Base-by-base conservation (phyloP, 257 asterid species). In the Lithospermum erythrorhizon region DNA sequence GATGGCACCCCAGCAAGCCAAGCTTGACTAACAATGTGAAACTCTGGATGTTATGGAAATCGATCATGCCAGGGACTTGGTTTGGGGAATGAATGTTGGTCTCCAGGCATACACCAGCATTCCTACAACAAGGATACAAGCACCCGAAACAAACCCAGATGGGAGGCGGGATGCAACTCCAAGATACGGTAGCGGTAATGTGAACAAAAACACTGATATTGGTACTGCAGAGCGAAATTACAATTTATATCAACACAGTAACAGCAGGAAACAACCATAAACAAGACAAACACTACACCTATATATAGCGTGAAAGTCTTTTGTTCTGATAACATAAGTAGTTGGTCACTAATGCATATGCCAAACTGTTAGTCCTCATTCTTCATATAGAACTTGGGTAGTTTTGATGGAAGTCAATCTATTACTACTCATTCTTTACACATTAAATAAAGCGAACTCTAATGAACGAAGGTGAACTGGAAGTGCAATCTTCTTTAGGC, bases 81-180 rank as follows among this genome's bases (percentile, higher is more conserved):
- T 75, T 27, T 85, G 68, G 57, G 70, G 73, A 64, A 57, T 75
- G 13, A 58, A 70, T 21, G 86, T 60, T 20, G 91, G 90, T 62
- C 73, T 82, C 97, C 95, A 84, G 20, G 75, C 63, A 69, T 91
- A 91, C 48, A 82, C 57, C 23, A 88, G 63, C 71, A 91, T 65
- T 3, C 98, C 98, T n/a, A 72, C 58, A 21, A 78, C 75, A 32
- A 88, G 95, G 62, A 87, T 60, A 49, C 76, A 48, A 63, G 85
- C 86, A 9, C 98, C 98, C 15, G 78, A 81, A 57, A 88, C 77
- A 72, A 91, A 91, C 41, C 98, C 91, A 2, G 87, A 86, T 57
- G 98, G 98, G 52, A 91, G 95, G 70, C 89, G 70, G 52, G 98
- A 85, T 14, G 87, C 86, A 1, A 76, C 87, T 17, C 93, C 95